Base-by-base conservation (phyloP, 768 basidiomycete genomes). In the Mycena belliarum region DNA sequence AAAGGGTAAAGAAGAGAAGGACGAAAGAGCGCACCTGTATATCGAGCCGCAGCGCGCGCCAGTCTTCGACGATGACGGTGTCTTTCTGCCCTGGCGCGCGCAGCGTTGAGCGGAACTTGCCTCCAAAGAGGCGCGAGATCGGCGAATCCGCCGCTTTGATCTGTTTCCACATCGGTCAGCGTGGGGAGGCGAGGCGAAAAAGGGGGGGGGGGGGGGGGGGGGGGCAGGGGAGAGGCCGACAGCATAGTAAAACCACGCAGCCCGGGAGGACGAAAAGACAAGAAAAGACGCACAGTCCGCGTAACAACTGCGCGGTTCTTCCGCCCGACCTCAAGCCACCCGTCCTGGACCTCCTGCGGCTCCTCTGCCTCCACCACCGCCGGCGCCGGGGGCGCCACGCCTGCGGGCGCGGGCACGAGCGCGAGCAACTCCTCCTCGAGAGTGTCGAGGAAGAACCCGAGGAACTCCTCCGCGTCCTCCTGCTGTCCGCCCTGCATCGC, bases 391-490 rank as follows among this genome's bases (percentile, higher is more conserved):
- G 41, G 23, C 61, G 64, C 4, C 47, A n/a, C 9, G 12, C 9
- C 7, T 26, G 32, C 20, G 16, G 87, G 66, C 0, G 85, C 78
- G 7, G 84, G 76, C 8, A 84, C 72, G n/a, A 96, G 73, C 4
- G 80, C 78, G 4, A 92, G 73, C 12, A 98, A 69, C 74, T 98
- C 96, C 69, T 99, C 96, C 70, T 96, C 93, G 6, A 99, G 76
- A 0, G 94, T 91, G 65, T 98, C 94, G 24, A 98, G 79, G 74
- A 93, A 96, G 75, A 97, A 98, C 4, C 96, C 96, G n/a, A 98
- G 78, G 72, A 97, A 98, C 72, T 99, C 96, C 72, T 99, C 95
- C 11, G 95, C 96, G 57, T 99, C 96, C 70, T 99, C 96, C 74
- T 99, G 96, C 57, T 94, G 91, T 0, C 95, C 95, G 35, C 91